phyloP scores from a whole-genome alignment of 768 basidiomycete species.

The Lactarius pseudohatsudake region DNA sequence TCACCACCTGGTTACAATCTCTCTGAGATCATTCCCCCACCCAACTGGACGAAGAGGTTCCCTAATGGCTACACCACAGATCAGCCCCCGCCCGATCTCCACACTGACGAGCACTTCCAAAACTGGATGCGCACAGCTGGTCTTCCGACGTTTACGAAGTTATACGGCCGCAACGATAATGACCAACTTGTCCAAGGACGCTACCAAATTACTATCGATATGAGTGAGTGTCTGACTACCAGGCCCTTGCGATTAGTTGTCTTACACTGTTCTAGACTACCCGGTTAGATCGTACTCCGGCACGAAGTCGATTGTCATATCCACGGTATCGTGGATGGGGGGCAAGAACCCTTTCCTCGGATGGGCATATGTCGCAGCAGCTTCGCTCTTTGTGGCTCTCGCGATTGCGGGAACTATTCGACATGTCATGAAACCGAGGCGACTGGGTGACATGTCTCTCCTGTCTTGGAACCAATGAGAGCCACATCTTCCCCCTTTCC shows the following conservation, averaged over 20 bases:
- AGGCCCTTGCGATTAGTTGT: background rate
- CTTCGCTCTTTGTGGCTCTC: slow-evolving; percentile 82
- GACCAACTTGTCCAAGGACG: slow-evolving; percentile 66
- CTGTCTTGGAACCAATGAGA: slow-evolving; percentile 78
- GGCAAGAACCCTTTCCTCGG: slow-evolving; percentile 98
- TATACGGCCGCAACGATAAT: slow-evolving; percentile 89
- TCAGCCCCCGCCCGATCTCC: slow-evolving; percentile 71
- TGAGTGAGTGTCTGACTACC: slow-evolving; percentile 60
- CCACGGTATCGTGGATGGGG: slow-evolving; percentile 97
- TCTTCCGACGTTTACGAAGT: slow-evolving; percentile 92
- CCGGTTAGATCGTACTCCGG: slow-evolving; percentile 89
- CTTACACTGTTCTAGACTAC: slow-evolving; percentile 53
- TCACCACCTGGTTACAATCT: slow-evolving; percentile 58
- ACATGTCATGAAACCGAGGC: slow-evolving; percentile 91
- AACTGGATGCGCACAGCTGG: slow-evolving; percentile 99
- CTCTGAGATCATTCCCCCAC: slow-evolving; percentile 82
- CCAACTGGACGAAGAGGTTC: slow-evolving; percentile 80
- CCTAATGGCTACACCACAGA: slow-evolving; percentile 69
- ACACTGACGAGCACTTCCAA: slow-evolving; percentile 88
- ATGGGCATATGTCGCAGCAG: slow-evolving; percentile 94
- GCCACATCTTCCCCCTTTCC: background rate
- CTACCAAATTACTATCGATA: slow-evolving; percentile 72
- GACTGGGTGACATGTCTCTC: slow-evolving; percentile 82
- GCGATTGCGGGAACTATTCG: slow-evolving; percentile 87
- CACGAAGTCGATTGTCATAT: slow-evolving; percentile 95